phyloP scores from a whole-genome alignment of 805 yeast genomes.

The Candida taoyuanica region DNA sequence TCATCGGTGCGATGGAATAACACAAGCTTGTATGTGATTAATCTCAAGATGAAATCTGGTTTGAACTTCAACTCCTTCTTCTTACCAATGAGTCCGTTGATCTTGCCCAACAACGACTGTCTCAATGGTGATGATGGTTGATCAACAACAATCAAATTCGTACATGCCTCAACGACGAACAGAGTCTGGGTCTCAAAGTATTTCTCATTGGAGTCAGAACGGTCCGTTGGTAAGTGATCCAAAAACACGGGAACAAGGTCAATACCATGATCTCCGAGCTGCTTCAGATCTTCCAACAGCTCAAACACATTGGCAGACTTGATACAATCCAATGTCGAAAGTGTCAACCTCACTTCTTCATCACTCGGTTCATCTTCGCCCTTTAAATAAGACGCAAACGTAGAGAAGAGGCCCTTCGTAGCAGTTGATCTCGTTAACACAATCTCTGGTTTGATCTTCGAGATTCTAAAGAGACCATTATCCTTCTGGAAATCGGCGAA shows the following conservation, averaged over 20 bases:
- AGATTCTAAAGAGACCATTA: constrained; percentile 47
- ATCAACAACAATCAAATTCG: constrained; percentile 19
- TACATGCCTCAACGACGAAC: constrained; percentile 42
- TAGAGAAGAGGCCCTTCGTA: constrained; percentile 78
- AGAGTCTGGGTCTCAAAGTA: constrained; percentile 26
- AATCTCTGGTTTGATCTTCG: constrained; percentile 62
- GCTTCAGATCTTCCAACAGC: constrained; percentile 46
- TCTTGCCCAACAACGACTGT: constrained; percentile 4
- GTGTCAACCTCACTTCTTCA: constrained; percentile 83
- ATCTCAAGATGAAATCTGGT: constrained; percentile 31
- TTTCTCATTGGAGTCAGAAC: constrained; percentile 26
- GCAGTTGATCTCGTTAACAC: constrained; percentile 60
- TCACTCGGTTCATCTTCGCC: constrained; percentile 96
- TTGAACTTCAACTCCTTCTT: constrained; percentile 25
- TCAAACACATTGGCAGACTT: constrained; percentile 58
- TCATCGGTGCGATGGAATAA: constrained; percentile 25
- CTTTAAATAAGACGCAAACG: constrained; percentile 87
- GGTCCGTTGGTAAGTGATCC: constrained; percentile 32
- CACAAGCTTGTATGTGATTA: constrained; percentile 48
- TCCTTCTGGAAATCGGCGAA: constrained; percentile 61
- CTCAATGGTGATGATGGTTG: constrained; percentile 1
- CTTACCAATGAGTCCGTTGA: constrained; percentile 21
- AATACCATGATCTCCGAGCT: constrained; percentile 1
- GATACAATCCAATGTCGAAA: constrained; percentile 79
- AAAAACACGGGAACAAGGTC: constrained; percentile 30